Evolutionary conservation across 202 grass and related monocot species (phyloP).

Genomic region (Tripidium arundinaceum): DNA sequence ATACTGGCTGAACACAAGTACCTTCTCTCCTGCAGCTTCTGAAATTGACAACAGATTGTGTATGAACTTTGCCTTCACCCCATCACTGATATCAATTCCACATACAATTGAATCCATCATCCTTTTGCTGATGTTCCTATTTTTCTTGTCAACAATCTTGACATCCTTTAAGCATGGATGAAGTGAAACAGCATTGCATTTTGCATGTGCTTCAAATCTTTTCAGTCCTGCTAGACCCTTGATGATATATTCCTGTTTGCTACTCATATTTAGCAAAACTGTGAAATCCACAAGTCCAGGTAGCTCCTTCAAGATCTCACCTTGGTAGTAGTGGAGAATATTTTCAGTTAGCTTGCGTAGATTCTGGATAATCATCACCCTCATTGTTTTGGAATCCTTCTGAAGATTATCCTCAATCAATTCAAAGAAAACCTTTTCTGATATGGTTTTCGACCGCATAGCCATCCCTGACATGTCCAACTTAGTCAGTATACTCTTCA

Average conservation of each 20-base stretch:
- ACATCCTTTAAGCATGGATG: constrained; percentile 65
- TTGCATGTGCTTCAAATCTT: constrained; percentile 51
- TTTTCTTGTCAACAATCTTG: constrained; percentile 35
- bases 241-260: constrained; percentile 45
- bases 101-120: constrained; percentile 46
- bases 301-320: constrained; percentile 68
- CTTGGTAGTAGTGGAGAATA: constrained; percentile 89
- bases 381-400: constrained; percentile 49
- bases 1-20: constrained; percentile 84
- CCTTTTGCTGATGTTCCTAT: constrained; percentile 4
- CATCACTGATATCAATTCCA: constrained; percentile 46
- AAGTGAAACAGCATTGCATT: constrained; percentile 67
- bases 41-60: constrained; percentile 65
- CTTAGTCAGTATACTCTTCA: constrained; percentile 58
- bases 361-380: constrained; percentile 65
- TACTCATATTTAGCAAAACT: constrained; percentile 58
- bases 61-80: constrained; percentile 67
- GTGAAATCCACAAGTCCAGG: constrained; percentile 81
- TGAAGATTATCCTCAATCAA: constrained; percentile 72
- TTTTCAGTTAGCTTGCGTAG: constrained; percentile 64
- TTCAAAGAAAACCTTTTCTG: constrained; percentile 59
- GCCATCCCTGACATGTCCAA: constrained; percentile 52
- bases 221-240: constrained; percentile 38
- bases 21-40: constrained; percentile 60
- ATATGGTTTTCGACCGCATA: constrained; percentile 28